Conservation (phyloP, 192 early-diverging fungal genomes). For the Dissophora globulifera region DNA sequence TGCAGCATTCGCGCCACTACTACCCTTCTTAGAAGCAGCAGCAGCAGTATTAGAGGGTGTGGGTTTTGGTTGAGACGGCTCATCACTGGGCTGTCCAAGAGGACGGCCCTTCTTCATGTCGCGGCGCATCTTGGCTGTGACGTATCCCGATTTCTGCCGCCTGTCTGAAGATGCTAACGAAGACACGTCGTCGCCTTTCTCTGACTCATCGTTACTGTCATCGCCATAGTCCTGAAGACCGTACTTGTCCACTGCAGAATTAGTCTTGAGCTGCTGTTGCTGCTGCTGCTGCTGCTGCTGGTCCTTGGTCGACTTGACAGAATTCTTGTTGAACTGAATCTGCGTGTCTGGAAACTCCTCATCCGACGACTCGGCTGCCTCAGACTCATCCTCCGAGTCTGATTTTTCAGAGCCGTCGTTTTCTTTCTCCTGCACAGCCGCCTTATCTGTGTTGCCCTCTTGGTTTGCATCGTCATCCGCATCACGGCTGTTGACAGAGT, state of each 20-base stretch:
- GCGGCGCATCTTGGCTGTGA: slow-evolving; percentile 89
- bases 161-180: slow-evolving; percentile 29
- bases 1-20: no score
- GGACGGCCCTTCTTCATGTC: slow-evolving; percentile 74
- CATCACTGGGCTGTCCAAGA: slow-evolving; percentile 18
- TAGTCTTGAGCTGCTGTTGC: neutral
- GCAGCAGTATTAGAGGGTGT: slow-evolving; percentile 8
- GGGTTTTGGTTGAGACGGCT: slow-evolving; percentile 27
- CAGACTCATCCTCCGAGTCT: slow-evolving; percentile 41
- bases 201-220: slow-evolving; percentile 57
- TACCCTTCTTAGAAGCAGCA: no score
- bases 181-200: slow-evolving; percentile 51
- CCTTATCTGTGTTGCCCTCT: slow-evolving; percentile 10
- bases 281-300: slow-evolving; percentile 2
- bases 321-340: slow-evolving; percentile 38
- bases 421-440: neutral
- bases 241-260: slow-evolving; percentile 57
- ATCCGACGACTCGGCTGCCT: slow-evolving; percentile 54
- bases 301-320: slow-evolving; percentile 21
- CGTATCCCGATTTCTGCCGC: slow-evolving; percentile 49
- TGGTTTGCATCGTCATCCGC: slow-evolving; percentile 6
- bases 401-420: slow-evolving; percentile 33
- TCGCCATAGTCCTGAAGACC: slow-evolving; percentile 64
- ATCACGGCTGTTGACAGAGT: neutral
- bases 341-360: slow-evolving; percentile 66